Conservation (phyloP, 352 stramenopile genomes). For the Phytophthora podocarpi region DNA sequence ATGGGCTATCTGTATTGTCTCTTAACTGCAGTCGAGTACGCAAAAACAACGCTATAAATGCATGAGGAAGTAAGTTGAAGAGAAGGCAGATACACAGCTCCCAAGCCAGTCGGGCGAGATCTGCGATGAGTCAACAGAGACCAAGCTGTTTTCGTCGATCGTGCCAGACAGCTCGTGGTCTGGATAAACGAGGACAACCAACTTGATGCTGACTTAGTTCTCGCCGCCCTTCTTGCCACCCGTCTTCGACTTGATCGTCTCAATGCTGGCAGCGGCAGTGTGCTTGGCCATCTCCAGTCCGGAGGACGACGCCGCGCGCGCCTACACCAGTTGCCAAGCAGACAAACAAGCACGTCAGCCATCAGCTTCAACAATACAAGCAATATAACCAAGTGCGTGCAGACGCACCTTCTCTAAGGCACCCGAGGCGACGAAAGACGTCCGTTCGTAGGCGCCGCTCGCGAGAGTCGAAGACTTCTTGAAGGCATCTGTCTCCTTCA, state of each 20-base stretch:
- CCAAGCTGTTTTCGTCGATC: conserved; percentile 23
- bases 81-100: conserved; percentile 21
- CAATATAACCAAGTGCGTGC: neutral
- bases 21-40: conserved; percentile 30
- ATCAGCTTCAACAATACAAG: neutral
- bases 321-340: conserved; percentile 33
- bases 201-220: conserved; percentile 22
- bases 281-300: conserved; percentile 85
- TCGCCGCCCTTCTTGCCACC: conserved; percentile 66
- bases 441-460: conserved; percentile 62
- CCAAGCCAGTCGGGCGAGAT: conserved; percentile 4
- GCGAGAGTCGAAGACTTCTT: conserved; percentile 79
- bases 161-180: too few species aligned
- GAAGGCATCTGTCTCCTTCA: conserved; percentile 86
- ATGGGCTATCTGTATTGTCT: conserved; percentile 42
- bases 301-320: conserved; percentile 58
- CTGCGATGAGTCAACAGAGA: conserved; percentile 14
- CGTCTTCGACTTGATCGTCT: conserved; percentile 84
- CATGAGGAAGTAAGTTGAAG: conserved; percentile 14
- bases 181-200: conserved; percentile 10
- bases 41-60: conserved; percentile 33
- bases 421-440: conserved; percentile 66
- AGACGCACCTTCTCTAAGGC: conserved; percentile 67
- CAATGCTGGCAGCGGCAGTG: conserved; percentile 62
- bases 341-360: conserved; percentile 11